phyloP scores from a whole-genome alignment of 2,329 filamentous ascomycete genomes.

The Cladophialophora exuberans region DNA sequence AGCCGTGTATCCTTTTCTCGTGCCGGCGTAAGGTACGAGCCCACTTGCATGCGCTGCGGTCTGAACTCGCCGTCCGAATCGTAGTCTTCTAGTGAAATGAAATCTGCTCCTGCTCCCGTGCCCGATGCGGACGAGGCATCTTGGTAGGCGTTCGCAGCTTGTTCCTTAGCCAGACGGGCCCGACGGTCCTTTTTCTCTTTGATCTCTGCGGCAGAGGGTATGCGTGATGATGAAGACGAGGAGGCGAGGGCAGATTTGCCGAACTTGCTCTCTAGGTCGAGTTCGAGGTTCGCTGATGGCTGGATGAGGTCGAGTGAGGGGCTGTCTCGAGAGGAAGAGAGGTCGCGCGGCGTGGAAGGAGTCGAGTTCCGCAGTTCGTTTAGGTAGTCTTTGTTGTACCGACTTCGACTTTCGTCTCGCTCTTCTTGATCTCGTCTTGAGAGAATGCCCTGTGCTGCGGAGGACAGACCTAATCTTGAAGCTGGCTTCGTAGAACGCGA shows the following conservation, averaged over 20 bases:
- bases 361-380: slow-evolving; percentile 85
- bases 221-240: slow-evolving; percentile 46
- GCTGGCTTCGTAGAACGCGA: slow-evolving; percentile 6
- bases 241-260: slow-evolving; percentile 44
- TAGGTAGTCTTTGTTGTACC: slow-evolving; percentile 83
- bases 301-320: slow-evolving; percentile 24
- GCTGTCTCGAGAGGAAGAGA: slow-evolving; percentile 47
- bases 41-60: slow-evolving; percentile 38
- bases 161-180: slow-evolving; percentile 71
- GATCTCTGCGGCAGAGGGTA: slow-evolving; percentile 84
- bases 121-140: background rate
- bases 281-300: slow-evolving; percentile 45
- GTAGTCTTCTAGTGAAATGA: slow-evolving; percentile 44
- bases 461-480: slow-evolving; percentile 25
- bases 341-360: slow-evolving; percentile 74
- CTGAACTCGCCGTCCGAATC: slow-evolving; percentile 34
- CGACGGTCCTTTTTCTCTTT: slow-evolving; percentile 87
- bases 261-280: slow-evolving; percentile 54
- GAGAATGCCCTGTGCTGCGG: slow-evolving; percentile 14
- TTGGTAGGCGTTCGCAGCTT: slow-evolving; percentile 1
- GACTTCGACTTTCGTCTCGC: slow-evolving; percentile 15
- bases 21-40: slow-evolving; percentile 41
- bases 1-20: slow-evolving; percentile 73
- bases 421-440: slow-evolving; percentile 10
- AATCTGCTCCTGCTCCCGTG: slow-evolving; percentile 36